phyloP scores from a whole-genome alignment of 2,329 filamentous ascomycete genomes.

The Akanthomyces uredinophilus region DNA sequence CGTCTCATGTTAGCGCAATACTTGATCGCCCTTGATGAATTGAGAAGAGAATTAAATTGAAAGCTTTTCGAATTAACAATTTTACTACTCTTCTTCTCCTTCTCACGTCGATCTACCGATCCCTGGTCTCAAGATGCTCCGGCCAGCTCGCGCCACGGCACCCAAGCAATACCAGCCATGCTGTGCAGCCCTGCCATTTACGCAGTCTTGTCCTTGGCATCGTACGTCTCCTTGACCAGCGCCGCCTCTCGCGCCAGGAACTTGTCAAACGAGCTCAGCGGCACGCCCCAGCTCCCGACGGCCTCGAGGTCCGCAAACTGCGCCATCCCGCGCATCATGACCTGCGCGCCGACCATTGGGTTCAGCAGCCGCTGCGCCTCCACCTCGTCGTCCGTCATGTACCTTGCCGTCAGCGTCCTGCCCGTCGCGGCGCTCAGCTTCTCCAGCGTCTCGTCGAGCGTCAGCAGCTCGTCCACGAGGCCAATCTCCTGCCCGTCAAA shows the following conservation, averaged over 20 bases:
- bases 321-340: conserved; percentile 29
- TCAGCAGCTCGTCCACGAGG: conserved; percentile 37
- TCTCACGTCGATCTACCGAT: no score
- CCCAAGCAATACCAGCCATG: no score
- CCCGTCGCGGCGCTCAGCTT: conserved; percentile 31
- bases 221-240: conserved; percentile 26
- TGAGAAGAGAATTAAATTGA: no score
- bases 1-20: no score
- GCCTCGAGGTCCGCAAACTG: conserved; percentile 32
- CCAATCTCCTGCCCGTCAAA: conserved; percentile 37
- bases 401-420: conserved; percentile 31
- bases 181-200: no score
- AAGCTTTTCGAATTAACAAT: no score
- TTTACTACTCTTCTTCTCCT: no score
- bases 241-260: conserved; percentile 38
- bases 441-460: conserved; percentile 30
- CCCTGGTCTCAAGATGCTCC: no score
- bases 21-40: no score
- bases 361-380: conserved; percentile 28
- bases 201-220: no score
- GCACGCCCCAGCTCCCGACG: conserved; percentile 33
- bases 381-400: conserved; percentile 38
- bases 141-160: no score
- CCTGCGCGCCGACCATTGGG: conserved; percentile 35
- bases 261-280: conserved; percentile 36